A percentile compares a stretch with the other conserved stretches of the same genome.
These are phyloP conservation scores for Citeromyces nyonsensis DNA, from an alignment of 805 yeast genomes.

Conservation along the genomic window DNA sequence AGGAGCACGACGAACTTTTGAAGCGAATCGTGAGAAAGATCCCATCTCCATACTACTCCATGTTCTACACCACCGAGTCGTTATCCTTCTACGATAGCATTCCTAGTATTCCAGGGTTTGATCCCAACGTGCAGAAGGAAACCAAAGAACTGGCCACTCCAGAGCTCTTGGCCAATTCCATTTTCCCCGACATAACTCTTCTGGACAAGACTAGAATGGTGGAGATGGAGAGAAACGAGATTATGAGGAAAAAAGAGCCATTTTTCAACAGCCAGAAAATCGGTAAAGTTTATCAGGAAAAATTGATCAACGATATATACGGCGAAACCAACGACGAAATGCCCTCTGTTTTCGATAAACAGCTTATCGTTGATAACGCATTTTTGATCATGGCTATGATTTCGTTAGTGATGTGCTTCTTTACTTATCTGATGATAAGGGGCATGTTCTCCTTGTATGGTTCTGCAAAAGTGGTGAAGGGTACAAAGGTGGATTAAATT, in stretches of 20 bases:
- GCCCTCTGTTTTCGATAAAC: slow-evolving; percentile 24
- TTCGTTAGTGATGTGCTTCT: too few species aligned
- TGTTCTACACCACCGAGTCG: slow-evolving; percentile 36
- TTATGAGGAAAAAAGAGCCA: slow-evolving; percentile 14
- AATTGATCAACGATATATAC: slow-evolving; percentile 11
- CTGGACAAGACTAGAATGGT: slow-evolving; percentile 29
- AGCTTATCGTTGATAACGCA: slow-evolving; percentile 35
- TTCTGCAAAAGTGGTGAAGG: too few species aligned
- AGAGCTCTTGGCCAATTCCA: too few species aligned
- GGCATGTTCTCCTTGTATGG: too few species aligned
- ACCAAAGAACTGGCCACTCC: too few species aligned
- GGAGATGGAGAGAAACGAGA: slow-evolving; percentile 40
- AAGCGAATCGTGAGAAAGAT: slow-evolving; percentile 44
- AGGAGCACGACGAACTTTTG: slow-evolving; percentile 18
- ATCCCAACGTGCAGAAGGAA: slow-evolving; percentile 16
- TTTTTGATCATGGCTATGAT: too few species aligned
- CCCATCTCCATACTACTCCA: slow-evolving; percentile 60
- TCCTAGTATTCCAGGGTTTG: slow-evolving; percentile 11
- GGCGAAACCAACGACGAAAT: slow-evolving; percentile 14
- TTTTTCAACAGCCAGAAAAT: slow-evolving; percentile 9
- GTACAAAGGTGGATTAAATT: too few species aligned
- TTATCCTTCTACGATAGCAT: slow-evolving; percentile 7
- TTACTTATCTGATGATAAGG: too few species aligned
- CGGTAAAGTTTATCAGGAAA: slow-evolving; percentile 6
- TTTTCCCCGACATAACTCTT: slow-evolving; percentile 40